Conservation (phyloP, 148 eudicot genomes). For the Rhododendron henanense region DNA sequence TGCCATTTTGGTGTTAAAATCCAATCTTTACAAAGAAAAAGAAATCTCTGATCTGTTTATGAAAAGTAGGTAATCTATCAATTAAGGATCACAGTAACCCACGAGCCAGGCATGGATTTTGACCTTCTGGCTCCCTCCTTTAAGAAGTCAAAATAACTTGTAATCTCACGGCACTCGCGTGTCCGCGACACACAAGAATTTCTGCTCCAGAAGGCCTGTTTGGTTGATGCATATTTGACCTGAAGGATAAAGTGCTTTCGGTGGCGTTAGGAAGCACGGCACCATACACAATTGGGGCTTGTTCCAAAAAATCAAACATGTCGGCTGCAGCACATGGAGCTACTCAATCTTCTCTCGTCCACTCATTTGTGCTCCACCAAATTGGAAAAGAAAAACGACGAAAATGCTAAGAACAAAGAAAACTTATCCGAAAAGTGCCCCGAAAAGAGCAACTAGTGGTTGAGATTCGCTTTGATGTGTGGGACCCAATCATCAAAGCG, state of each 20-base stretch:
- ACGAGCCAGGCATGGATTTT: neutral
- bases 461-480: no score
- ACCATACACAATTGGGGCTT: neutral
- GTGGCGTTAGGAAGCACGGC: neutral
- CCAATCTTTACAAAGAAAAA: neutral
- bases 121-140: neutral
- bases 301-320: neutral
- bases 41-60: neutral
- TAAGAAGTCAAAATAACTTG: neutral
- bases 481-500: no score
- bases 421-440: no score
- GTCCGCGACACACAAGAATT: neutral
- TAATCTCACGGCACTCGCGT: neutral
- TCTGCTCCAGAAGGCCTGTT: neutral
- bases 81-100: neutral
- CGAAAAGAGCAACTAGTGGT: no score
- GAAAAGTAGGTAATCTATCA: neutral
- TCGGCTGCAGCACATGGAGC: neutral
- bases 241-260: neutral
- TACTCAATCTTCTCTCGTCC: neutral
- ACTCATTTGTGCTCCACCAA: neutral
- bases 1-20: neutral
- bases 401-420: no score
- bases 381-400: neutral
- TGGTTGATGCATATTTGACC: neutral